Conservation (phyloP, 2,329 filamentous ascomycete genomes). For the Xylariaceae sp. region DNA sequence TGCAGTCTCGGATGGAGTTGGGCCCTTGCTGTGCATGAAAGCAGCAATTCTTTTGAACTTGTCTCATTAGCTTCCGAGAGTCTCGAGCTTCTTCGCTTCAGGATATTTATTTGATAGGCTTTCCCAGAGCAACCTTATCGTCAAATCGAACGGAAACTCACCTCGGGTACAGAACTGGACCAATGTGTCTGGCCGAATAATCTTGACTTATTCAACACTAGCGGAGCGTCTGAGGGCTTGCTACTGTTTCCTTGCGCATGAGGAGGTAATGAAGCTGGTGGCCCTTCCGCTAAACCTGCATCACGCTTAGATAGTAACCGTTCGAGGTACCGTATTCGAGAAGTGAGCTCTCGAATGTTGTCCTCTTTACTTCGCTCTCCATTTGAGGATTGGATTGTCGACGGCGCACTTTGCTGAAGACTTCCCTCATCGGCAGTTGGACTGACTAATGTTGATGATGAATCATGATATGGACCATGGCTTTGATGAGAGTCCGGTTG, state of each 20-base stretch:
- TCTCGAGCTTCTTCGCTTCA: too few species aligned
- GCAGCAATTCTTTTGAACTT: constrained; percentile 6
- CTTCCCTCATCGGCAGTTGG: neutral
- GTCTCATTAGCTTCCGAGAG: too few species aligned
- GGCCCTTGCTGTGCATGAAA: constrained; percentile 6
- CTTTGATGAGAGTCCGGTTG: neutral
- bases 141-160: constrained; percentile 28
- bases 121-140: too few species aligned
- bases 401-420: too few species aligned
- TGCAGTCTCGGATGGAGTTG: neutral
- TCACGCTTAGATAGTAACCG: neutral
- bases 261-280: too few species aligned
- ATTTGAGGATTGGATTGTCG: neutral
- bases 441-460: neutral
- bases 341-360: neutral
- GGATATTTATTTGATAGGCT: too few species aligned
- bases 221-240: neutral
- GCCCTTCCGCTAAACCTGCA: neutral
- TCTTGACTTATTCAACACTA: constrained; percentile 46
- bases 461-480: neutral
- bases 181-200: constrained; percentile 58
- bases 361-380: neutral
- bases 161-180: constrained; percentile 48
- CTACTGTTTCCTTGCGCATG: too few species aligned
- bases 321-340: neutral